These are phyloP conservation scores for Fusarium poae DNA, from an alignment of 2,329 filamentous ascomycete genomes.

Conservation along the genomic window DNA sequence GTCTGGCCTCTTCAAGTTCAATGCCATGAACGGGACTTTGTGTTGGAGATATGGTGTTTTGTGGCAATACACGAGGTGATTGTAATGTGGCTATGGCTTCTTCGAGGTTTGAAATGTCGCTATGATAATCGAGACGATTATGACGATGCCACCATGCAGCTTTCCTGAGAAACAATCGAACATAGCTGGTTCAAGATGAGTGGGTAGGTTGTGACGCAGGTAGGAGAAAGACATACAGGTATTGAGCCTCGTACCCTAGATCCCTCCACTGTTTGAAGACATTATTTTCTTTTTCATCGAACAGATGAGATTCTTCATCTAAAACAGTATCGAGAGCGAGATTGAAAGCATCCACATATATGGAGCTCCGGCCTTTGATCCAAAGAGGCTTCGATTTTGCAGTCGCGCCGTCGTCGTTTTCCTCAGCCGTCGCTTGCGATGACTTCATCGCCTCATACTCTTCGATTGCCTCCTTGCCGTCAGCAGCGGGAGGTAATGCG, in stretches of 20 bases:
- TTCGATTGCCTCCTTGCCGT: constrained; percentile 78
- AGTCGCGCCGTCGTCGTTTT: constrained; percentile 53
- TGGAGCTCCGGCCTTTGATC: constrained; percentile 83
- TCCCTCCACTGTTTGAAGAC: constrained; percentile 82
- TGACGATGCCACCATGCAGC: constrained; percentile 91
- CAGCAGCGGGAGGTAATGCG: constrained; percentile 75
- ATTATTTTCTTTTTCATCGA: constrained; percentile 80
- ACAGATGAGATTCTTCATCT: constrained; percentile 88
- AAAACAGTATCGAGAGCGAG: constrained; percentile 90
- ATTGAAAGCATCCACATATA: constrained; percentile 98
- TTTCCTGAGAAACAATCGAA: constrained; percentile 92
- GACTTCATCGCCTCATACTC: constrained; percentile 80
- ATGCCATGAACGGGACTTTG: constrained; percentile 48
- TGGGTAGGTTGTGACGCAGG: not conserved
- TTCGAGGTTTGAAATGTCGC: constrained; percentile 82
- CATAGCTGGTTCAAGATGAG: constrained; percentile 71
- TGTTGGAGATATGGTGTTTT: constrained; percentile 13
- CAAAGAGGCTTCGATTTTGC: constrained; percentile 64
- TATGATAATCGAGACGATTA: constrained; percentile 80
- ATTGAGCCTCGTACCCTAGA: constrained; percentile 87
- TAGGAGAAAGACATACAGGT: constrained; percentile 72
- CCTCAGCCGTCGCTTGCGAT: constrained; percentile 59
- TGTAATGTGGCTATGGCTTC: constrained; percentile 76
- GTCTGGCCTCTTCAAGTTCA: constrained; percentile 57
- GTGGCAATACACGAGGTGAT: constrained; percentile 66